Evolutionary conservation across 2,329 filamentous ascomycete species (phyloP), one percentile per base, ranked within the genome.

Genomic region (Microthyrium microscopicum): DNA sequence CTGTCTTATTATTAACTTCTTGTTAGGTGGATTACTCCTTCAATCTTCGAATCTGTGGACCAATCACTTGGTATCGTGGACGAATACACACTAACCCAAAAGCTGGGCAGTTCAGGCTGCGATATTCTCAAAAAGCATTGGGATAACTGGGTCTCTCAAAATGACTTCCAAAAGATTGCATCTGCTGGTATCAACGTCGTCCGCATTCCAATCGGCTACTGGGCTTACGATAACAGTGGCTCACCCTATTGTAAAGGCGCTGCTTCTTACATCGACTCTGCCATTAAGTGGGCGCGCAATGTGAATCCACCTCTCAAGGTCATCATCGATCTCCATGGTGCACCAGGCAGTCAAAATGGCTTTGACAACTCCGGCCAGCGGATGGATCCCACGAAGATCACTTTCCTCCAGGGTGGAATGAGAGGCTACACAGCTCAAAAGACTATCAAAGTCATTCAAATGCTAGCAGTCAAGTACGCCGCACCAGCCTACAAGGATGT

Each of bases 351-450:
- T 2, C 69, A 73, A 42, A 73, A 73, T 40, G 70, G 70, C 7
- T 73, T 68, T 45, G 70, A 75, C 48, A 73, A 75, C 48, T 70
- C 63, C 26, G 71, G 71, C 3, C 61, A 66, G 37, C 55, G 54
- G 31, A 42, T 40, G 31, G 57, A 36, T 12, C 59, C 57, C 8
- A 15, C 6, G 12, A 39, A 47, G 49, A 4, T 69, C 62, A 57
- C 57, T 59, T n/a, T n/a, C n/a, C n/a, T n/a, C 39, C 47, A 53
- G 20, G 64, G 61, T 20, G 50, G 36, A 3, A 26, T 27, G 20
- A 8, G 18, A 5, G 34, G 34, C 2, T 17, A 62, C 39, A 66
- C 59, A 1, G 54, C 66, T 5, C 39, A 53, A n/a, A 54, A 61
- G 30, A 70, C 67, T 3, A 50, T 77, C 8, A 46, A 56, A 17